Evolutionary conservation across 73 alveolate species (phyloP).

Genomic region (Symbiodinium pilosum): DNA sequence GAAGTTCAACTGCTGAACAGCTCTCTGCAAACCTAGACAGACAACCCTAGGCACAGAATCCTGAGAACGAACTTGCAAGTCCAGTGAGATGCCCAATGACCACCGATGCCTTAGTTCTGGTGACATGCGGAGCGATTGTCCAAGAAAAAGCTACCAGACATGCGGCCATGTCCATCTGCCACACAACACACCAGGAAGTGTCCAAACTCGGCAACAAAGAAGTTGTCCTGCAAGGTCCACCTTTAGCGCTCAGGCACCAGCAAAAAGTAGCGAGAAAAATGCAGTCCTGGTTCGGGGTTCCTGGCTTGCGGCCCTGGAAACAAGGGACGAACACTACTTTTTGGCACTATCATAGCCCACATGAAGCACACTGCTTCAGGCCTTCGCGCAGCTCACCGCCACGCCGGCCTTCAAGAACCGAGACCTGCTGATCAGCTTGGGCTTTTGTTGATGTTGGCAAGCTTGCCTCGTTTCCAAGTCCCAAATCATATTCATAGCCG

Average conservation of each 20-base stretch:
- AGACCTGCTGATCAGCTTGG: slow-evolving; percentile 1
- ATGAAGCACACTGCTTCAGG: no score
- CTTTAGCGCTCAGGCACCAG: no score
- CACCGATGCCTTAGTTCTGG: neutral
- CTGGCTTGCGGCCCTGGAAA: slow-evolving; percentile 59
- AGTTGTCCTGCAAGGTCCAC: slow-evolving; percentile 22
- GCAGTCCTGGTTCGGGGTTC: slow-evolving; percentile 71
- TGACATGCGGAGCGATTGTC: neutral
- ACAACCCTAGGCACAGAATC: neutral
- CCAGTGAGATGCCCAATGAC: slow-evolving; percentile 86
- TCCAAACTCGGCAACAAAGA: slow-evolving; percentile 46
- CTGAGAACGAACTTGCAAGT: slow-evolving; percentile 76
- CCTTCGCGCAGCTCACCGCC: slow-evolving; percentile 77
- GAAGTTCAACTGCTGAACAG: no score
- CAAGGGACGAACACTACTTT: no score
- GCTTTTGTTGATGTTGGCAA: no score
- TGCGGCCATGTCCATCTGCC: slow-evolving; percentile 63
- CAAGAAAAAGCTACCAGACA: no score
- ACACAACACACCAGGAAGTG: slow-evolving; percentile 40
- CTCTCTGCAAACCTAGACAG: no score
- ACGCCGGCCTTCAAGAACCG: slow-evolving; percentile 53
- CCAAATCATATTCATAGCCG: no score
- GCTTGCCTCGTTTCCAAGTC: no score
- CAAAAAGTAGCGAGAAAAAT: neutral
- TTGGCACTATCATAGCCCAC: no score